These are phyloP conservation scores for Lepiota venenata DNA, from an alignment of 768 basidiomycete species.

Conservation along the genomic window DNA sequence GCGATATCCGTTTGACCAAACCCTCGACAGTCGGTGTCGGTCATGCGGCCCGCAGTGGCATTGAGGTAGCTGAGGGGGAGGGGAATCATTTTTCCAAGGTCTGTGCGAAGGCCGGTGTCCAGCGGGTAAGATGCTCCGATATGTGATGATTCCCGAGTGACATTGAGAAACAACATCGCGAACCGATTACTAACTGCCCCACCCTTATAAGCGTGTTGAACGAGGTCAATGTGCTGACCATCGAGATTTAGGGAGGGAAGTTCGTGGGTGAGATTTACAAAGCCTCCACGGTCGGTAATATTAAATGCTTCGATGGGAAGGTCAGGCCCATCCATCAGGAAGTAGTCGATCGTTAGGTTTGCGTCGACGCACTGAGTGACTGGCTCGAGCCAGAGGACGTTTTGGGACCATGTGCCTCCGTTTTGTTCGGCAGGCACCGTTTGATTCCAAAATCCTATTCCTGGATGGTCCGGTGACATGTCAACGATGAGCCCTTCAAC, in stretches of 20 bases:
- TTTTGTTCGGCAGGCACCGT: background rate
- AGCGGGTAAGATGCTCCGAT: constrained; percentile 12
- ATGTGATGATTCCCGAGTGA: constrained; percentile 14
- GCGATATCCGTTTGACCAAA: constrained; percentile 17
- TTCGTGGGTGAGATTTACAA: constrained; percentile 13
- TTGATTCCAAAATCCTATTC: constrained; percentile 9
- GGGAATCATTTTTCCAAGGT: background rate
- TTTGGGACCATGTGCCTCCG: constrained; percentile 19
- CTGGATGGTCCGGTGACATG: constrained; percentile 15
- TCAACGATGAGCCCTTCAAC: constrained; percentile 19
- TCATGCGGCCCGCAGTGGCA: background rate
- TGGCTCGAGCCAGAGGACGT: constrained; percentile 22
- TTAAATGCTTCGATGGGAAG: constrained; percentile 3
- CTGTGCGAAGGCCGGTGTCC: background rate
- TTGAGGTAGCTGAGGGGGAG: constrained; percentile 7
- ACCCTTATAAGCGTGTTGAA: constrained; percentile 21
- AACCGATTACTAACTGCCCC: constrained; percentile 17
- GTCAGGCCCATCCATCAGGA: background rate
- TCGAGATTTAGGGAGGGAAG: constrained; percentile 14
- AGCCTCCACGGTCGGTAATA: constrained; percentile 18
- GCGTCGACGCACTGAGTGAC: constrained; percentile 20
- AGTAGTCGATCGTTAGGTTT: constrained; percentile 20
- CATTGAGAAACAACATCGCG: constrained; percentile 13
- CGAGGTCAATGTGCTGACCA: constrained; percentile 18
- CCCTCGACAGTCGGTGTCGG: constrained; percentile 13